Conservation (phyloP, 352 stramenopile genomes). For the Phytophthora fragariaefolia region DNA sequence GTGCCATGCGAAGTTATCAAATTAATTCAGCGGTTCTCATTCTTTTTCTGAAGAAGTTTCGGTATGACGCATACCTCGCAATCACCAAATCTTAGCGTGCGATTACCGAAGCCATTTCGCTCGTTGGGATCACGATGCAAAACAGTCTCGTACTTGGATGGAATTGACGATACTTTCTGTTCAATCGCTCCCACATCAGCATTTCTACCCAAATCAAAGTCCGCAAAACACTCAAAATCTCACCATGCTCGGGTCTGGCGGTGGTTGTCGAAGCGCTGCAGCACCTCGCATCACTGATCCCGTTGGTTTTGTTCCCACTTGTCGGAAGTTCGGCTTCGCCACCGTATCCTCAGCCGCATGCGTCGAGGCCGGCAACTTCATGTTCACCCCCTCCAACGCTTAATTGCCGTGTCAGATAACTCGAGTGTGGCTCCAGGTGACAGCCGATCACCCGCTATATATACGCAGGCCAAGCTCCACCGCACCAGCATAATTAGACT, state of each 20-base stretch:
- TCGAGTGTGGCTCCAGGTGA: too few relatives aligned
- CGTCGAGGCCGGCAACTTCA: constrained; percentile 26
- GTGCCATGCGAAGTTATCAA: constrained; percentile 1
- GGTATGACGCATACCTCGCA: constrained; percentile 39
- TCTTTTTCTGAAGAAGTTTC: neutral
- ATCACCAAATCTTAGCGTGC: constrained; percentile 71
- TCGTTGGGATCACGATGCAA: constrained; percentile 65
- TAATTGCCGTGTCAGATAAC: neutral
- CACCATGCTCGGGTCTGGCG: constrained; percentile 30
- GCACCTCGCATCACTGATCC: constrained; percentile 43
- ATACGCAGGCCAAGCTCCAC: neutral
- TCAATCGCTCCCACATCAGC: neutral
- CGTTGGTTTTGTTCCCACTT: constrained; percentile 59
- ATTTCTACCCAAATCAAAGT: neutral
- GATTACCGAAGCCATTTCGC: constrained; percentile 70
- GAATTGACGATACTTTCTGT: constrained; percentile 73
- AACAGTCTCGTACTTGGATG: constrained; percentile 82
- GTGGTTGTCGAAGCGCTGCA: constrained; percentile 22
- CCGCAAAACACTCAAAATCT: neutral
- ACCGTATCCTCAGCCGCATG: constrained; percentile 25
- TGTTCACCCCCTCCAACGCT: constrained; percentile 1
- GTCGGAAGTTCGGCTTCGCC: constrained; percentile 62
- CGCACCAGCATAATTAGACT: neutral
- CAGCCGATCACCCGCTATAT: too few relatives aligned
- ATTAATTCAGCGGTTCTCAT: neutral